Conservation (phyloP, 2,329 filamentous ascomycete genomes). For the Drechslera avenae region DNA sequence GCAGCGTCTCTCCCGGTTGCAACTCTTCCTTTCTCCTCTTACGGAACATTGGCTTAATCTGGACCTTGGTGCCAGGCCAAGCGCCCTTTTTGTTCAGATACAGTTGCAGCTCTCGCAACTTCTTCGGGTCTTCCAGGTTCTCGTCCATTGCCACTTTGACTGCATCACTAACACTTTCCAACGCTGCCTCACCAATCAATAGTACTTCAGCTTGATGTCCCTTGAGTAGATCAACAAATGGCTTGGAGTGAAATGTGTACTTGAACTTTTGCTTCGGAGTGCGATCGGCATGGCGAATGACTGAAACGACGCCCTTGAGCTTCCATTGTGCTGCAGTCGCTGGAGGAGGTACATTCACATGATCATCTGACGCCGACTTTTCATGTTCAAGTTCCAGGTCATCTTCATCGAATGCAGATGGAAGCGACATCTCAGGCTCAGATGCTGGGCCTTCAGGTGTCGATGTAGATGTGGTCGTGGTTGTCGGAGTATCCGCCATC, state of each 20-base stretch:
- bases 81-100: conserved; percentile 90
- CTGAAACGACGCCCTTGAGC: conserved; percentile 94
- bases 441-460: conserved; percentile 31
- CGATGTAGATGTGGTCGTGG: conserved; percentile 9
- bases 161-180: conserved; percentile 86
- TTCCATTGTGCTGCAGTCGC: conserved; percentile 93
- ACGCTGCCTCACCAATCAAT: conserved; percentile 85
- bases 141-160: conserved; percentile 80
- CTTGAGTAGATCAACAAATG: conserved; percentile 92
- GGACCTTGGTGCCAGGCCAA: conserved; percentile 95
- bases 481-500: conserved; percentile 22
- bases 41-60: conserved; percentile 99
- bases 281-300: conserved; percentile 93
- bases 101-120: conserved; percentile 83
- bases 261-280: conserved; percentile 99
- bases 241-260: conserved; percentile 96
- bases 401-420: conserved; percentile 32
- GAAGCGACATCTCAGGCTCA: conserved; percentile 41
- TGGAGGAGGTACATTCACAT: conserved; percentile 52
- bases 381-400: conserved; percentile 27
- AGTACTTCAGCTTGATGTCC: conserved; percentile 96
- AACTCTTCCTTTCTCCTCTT: conserved; percentile 75
- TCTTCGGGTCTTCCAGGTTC: conserved; percentile 81
- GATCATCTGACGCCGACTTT: conserved; percentile 41
- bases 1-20: conserved; percentile 37